Conservation (phyloP, 2,329 filamentous ascomycete species). For the Ascomycota sp. region DNA sequence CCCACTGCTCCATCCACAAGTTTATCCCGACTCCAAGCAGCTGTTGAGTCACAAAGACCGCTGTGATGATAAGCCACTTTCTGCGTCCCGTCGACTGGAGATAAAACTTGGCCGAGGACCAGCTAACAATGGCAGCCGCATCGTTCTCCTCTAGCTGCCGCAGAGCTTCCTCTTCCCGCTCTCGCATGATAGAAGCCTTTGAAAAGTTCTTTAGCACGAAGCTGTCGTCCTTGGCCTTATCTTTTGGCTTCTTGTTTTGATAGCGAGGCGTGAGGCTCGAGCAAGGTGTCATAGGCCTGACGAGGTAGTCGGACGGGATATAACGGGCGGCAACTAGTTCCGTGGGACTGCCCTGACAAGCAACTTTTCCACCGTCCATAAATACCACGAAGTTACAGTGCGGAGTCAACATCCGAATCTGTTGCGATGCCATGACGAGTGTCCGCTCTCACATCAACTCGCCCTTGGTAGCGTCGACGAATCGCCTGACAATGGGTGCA, state of each 20-base stretch:
- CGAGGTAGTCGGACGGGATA: not conserved
- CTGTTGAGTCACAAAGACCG: conserved; percentile 1
- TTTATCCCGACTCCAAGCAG: not conserved
- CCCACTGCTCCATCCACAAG: conserved; percentile 1
- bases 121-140: not conserved
- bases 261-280: not conserved
- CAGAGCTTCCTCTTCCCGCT: not conserved
- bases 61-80: not conserved
- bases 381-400: not conserved
- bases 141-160: not conserved
- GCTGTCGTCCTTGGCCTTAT: not conserved
- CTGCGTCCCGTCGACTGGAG: not conserved
- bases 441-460: conserved; percentile 2
- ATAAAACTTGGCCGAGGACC: not conserved
- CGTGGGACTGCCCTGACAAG: not conserved
- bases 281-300: not conserved
- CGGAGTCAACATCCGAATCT: not conserved
- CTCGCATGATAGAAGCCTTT: not conserved
- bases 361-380: not conserved
- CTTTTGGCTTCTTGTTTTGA: not conserved
- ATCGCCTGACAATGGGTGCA: conserved; percentile 12
- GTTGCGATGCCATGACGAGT: not conserved
- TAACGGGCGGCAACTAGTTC: not conserved
- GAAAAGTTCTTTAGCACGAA: conserved; percentile 2
- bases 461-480: conserved; percentile 1